Evolutionary conservation across 148 eudicot species (phyloP).

Genomic region (Beta vulgaris): DNA sequence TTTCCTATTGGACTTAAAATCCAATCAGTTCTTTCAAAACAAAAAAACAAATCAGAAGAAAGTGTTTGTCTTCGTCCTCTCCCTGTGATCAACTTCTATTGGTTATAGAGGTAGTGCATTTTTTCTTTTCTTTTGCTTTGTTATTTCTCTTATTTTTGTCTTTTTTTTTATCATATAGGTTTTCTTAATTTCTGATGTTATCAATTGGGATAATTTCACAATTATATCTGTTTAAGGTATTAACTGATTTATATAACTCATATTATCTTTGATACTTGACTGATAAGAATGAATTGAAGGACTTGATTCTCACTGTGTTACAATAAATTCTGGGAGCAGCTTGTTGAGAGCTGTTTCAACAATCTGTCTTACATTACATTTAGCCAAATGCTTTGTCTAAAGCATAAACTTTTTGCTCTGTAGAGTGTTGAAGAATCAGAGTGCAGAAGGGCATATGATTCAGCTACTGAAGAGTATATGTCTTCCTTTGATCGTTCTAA

Average conservation of each 20-base stretch:
- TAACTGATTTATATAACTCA: background rate
- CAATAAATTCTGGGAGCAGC: background rate
- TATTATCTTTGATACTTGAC: background rate
- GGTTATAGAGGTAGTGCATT: background rate
- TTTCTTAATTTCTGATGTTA: too few species aligned
- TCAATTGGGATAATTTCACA: too few species aligned
- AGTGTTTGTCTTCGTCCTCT: background rate
- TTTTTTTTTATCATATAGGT: background rate
- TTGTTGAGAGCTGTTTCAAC: background rate
- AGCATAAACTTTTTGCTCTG: slow-evolving; percentile 4
- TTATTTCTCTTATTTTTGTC: background rate
- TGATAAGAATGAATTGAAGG: background rate
- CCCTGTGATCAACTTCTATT: too few species aligned
- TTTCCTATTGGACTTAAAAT: too few species aligned
- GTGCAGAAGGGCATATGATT: slow-evolving; percentile 84
- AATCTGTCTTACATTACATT: background rate
- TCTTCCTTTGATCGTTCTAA: slow-evolving; percentile 83
- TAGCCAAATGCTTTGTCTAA: background rate
- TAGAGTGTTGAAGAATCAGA: slow-evolving; percentile 98
- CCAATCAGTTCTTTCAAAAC: too few species aligned
- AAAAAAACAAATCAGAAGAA: too few species aligned
- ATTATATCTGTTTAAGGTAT: too few species aligned
- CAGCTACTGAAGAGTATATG: slow-evolving; percentile 79
- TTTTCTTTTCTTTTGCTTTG: background rate
- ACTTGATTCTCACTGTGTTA: background rate